Percentiles rank a stretch among this genome's conserved stretches.
Evolutionary conservation across 2,329 filamentous ascomycete genomes (phyloP).

Genomic region (Trichoderma koningiopsis): DNA sequence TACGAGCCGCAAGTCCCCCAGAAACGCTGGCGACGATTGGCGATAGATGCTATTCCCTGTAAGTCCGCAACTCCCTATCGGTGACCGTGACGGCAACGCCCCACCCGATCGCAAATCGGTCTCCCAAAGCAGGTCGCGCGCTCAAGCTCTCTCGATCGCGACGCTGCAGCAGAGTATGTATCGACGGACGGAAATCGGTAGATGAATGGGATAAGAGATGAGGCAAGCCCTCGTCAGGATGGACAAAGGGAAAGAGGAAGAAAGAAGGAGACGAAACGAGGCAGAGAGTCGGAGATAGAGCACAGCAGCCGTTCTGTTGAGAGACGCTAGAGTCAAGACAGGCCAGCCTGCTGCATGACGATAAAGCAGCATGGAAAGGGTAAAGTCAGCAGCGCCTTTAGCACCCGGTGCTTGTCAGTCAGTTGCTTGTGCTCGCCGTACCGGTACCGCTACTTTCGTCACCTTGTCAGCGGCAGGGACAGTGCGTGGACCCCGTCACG

Average conservation of each 20-base stretch:
- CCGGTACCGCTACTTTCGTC: background rate
- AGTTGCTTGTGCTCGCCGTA: background rate
- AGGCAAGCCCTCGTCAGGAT: background rate
- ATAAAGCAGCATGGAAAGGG: constrained; percentile 12
- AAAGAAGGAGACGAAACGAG: background rate
- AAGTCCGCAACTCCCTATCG: constrained; percentile 22
- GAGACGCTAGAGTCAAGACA: constrained; percentile 11
- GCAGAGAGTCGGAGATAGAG: constrained; percentile 1
- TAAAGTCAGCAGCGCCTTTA: constrained; percentile 14
- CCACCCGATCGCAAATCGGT: constrained; percentile 23
- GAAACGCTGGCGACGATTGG: constrained; percentile 10
- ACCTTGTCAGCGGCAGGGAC: constrained; percentile 1
- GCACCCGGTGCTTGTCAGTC: background rate
- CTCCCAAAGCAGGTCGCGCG: constrained; percentile 6
- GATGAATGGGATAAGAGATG: background rate
- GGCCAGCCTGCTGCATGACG: constrained; percentile 16
- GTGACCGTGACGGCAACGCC: constrained; percentile 16
- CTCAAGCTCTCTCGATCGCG: background rate
- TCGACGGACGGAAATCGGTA: background rate
- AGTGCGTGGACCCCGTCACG: constrained; percentile 24
- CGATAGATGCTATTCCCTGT: constrained; percentile 7
- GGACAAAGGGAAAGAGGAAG: background rate
- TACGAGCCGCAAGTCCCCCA: background rate
- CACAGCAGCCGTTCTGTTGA: constrained; percentile 14
- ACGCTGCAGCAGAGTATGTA: background rate